Percentiles rank a stretch among this genome's conserved stretches.
These are phyloP conservation scores for Petrea volubilis DNA, from an alignment of 257 asterid species.

Conservation along the genomic window DNA sequence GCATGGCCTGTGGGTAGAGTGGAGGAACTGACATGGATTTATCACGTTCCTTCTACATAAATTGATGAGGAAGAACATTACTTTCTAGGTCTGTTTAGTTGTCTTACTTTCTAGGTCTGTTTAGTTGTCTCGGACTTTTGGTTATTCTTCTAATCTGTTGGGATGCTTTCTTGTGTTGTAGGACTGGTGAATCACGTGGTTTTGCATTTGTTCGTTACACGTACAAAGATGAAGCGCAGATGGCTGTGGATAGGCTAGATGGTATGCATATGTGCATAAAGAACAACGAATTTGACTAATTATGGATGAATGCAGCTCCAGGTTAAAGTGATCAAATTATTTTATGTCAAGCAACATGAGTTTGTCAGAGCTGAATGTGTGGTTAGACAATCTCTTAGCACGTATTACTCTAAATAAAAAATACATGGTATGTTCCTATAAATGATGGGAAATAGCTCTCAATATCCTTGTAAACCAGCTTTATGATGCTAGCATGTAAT, in stretches of 20 bases:
- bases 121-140: background rate
- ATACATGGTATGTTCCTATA: background rate
- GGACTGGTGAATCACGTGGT: conserved; percentile 45
- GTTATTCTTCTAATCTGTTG: background rate
- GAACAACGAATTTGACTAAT: background rate
- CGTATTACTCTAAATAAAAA: background rate
- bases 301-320: background rate
- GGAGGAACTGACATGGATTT: too few relatives aligned
- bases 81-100: too few relatives aligned
- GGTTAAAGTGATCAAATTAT: background rate
- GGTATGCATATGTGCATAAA: conserved; percentile 21
- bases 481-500: background rate
- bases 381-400: background rate
- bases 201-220: conserved; percentile 44
- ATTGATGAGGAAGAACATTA: background rate
- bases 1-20: background rate
- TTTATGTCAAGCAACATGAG: background rate
- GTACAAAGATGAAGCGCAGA: conserved; percentile 41
- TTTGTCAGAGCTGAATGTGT: background rate
- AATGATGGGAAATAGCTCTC: background rate
- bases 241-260: conserved; percentile 42
- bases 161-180: background rate
- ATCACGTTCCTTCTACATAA: too few relatives aligned
- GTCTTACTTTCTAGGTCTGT: background rate
- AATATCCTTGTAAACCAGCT: background rate